These are phyloP conservation scores for Pulveroboletus sp. DNA, from an alignment of 768 basidiomycete species.

Conservation along the genomic window DNA sequence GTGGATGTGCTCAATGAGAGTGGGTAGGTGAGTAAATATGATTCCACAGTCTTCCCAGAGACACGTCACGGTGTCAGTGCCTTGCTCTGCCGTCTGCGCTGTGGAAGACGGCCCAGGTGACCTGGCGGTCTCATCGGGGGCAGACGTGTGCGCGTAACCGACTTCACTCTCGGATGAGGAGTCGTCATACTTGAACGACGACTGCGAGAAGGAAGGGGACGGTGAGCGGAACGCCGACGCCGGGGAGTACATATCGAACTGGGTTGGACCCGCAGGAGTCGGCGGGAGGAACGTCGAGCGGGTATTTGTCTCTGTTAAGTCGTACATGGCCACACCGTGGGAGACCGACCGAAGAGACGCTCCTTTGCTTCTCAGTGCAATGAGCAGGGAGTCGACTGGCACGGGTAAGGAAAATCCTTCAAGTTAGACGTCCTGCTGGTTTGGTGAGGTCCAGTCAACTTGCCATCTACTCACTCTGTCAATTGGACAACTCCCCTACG, in stretches of 20 bases:
- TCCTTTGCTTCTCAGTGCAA: too few relatives aligned
- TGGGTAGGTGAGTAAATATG: constrained; percentile 67
- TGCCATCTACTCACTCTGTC: too few relatives aligned
- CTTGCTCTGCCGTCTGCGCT: constrained; percentile 16
- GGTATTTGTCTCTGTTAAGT: constrained; percentile 15
- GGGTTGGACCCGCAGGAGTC: not conserved
- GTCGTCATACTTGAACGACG: constrained; percentile 25
- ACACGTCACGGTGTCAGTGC: constrained; percentile 64
- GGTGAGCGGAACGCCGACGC: constrained; percentile 37
- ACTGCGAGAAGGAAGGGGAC: constrained; percentile 37
- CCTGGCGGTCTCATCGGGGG: constrained; percentile 12
- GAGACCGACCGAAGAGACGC: too few relatives aligned
- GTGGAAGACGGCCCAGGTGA: constrained; percentile 23
- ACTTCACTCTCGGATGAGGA: constrained; percentile 25
- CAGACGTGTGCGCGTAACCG: constrained; percentile 8
- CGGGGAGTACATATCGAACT: constrained; percentile 32
- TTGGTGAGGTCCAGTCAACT: too few relatives aligned
- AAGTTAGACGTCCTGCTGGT: too few relatives aligned
- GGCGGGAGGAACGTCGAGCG: constrained; percentile 5
- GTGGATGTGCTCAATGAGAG: constrained; percentile 80
- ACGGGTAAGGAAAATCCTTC: too few relatives aligned
- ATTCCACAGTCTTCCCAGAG: constrained; percentile 79
- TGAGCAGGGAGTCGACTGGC: too few relatives aligned
- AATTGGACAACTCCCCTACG: too few relatives aligned
- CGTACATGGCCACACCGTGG: not conserved